Evolutionary conservation across 2,329 filamentous ascomycete species (phyloP), one percentile per base, ranked within the genome.

Genomic region (Cytospora leucostoma): DNA sequence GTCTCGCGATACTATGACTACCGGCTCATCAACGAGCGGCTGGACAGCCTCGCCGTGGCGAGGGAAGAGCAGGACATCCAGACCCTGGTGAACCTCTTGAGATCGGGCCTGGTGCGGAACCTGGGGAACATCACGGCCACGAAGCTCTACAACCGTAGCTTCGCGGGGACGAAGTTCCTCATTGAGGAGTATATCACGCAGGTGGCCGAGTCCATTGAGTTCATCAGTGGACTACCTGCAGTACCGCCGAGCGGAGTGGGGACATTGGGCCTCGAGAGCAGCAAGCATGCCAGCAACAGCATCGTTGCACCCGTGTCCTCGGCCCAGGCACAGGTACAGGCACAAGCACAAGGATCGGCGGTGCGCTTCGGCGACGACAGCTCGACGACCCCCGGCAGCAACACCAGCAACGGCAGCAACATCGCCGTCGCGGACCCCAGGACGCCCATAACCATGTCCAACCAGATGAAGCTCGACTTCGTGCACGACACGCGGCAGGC

Each of bases 151-250:
- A 93, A 93, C 70, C 85, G 89, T 63, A 90, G 92, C 13, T 95
- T 95, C 72, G 89, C 90, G 1, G 93, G 93, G 17, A 97, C 93
- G 1, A 97, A 97, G 74, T 85, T 91, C 59, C 78, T 97, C 55
- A 96, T 97, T 66, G 93, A 97, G 72, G 91, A 96, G 74, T 97
- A 97, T 72, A 88, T 96, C 66, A 88, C 88, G 0, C 88, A 94
- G 72, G 88, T 96, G 40, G 90, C 90, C n/a, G 85, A 90, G 64
- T 89, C 91, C 1, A 86, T 97, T 60, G 85, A 91, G 65, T 88
- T 93, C 71, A 88, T 97, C 44, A 88, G 88, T 34, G 78, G 74
- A 21, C 81, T 92, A 59, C 87, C 89, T 21, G 54, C 60, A 37
- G 65, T 54, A 15, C 56, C 58, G 32, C 55, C 61, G 59, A 66